Base-by-base conservation (phyloP, 1,284 basidiomycete species). In the Malassezia sp. region DNA sequence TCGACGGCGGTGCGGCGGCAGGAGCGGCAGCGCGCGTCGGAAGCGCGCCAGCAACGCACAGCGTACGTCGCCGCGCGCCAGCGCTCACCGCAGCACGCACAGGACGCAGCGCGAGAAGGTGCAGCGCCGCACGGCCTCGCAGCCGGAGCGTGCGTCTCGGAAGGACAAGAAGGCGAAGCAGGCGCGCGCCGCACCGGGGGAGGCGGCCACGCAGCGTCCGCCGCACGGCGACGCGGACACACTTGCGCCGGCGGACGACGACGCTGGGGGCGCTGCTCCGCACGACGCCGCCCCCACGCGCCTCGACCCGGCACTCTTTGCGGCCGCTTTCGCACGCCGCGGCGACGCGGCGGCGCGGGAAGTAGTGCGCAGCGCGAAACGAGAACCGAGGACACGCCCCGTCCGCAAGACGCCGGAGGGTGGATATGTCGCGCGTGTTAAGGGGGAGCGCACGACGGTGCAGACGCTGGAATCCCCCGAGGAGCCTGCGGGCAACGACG, bases 281-380 rank as follows among this genome's bases (percentile, higher is more conserved):
- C n/a, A n/a, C 2, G 18, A 20, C 30, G 10, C 10, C 28, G 27
- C 15, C 4, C 18, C 38, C 1, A 11, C 18, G 20, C 36, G 33
- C 0, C 37, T 65, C 1, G 61, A 65, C 20, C 63, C 63, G 2
- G 54, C 61, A 11, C 53, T 65, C 11, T 65, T 65, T 38, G 54
- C 56, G 28, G 35, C 57, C 20, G 56, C 59, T 1, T 63, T 65
- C 31, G 43, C 60, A 4, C 38, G 43, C 27, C 45, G 48, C 1
- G 41, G 47, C 12, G 46, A 57, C 21, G 49, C 57, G 2, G 50
- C 51, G 9, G 56, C 56, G 12, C 57, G 54, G 11, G 46, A 53
- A 9, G 52, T 49, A 21, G 26, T 45, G 14, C 41, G 50, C 11
- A 52, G 54, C 46, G 45, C 40, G 49, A 14, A 38, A 47, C 4